Evolutionary conservation across 192 early-diverging fungal species (phyloP).

Genomic region (Funneliformis geosporum): DNA sequence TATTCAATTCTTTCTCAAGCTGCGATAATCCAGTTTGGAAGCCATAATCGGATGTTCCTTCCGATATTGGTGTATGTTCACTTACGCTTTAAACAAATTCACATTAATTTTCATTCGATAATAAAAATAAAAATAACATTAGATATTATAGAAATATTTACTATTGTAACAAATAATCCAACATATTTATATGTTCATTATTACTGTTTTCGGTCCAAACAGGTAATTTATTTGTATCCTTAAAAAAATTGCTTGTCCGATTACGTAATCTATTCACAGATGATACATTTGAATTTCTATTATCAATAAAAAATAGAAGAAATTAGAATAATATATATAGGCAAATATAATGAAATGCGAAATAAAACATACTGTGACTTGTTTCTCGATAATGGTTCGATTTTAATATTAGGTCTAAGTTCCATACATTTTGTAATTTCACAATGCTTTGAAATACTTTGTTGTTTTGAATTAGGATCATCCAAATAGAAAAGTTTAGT

Average conservation of each 20-base stretch:
- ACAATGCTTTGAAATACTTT: neutral
- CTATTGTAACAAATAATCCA: slow-evolving; percentile 55
- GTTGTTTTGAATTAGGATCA: neutral
- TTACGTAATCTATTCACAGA: slow-evolving; percentile 2
- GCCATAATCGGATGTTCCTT: neutral
- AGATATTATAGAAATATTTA: slow-evolving; percentile 40
- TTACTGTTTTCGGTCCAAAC: slow-evolving; percentile 44
- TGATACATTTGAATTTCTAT: neutral
- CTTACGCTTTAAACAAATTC: neutral
- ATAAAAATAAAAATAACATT: neutral
- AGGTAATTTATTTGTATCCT: slow-evolving; percentile 37
- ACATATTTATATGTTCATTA: slow-evolving; percentile 49
- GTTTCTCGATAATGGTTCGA: slow-evolving; percentile 17
- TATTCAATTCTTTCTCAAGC: slow-evolving; percentile 47
- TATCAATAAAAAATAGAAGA: neutral
- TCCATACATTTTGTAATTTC: slow-evolving; percentile 37
- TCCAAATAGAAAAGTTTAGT: slow-evolving; percentile 65
- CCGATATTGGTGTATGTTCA: neutral
- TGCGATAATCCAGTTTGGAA: neutral
- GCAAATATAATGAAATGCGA: neutral
- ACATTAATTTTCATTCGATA: neutral
- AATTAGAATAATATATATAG: neutral
- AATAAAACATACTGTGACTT: slow-evolving; percentile 24
- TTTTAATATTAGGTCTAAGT: slow-evolving; percentile 37
- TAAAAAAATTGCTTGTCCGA: slow-evolving; percentile 41